Base-by-base conservation (phyloP, 345 rosid species). In the Carallia pectinifolia region DNA sequence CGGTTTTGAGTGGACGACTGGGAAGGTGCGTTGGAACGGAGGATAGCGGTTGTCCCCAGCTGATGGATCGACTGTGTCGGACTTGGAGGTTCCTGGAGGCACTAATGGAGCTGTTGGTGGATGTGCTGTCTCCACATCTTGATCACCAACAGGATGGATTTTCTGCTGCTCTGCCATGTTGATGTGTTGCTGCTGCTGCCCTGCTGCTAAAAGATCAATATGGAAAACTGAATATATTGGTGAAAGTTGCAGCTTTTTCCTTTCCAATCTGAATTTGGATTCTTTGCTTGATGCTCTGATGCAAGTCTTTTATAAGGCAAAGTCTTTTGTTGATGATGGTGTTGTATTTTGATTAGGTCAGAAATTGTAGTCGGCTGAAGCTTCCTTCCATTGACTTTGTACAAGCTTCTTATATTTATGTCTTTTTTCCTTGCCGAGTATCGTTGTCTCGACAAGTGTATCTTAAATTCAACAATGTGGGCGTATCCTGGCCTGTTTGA, bases 21-120 rank as follows among this genome's bases (percentile, higher is more conserved):
- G 89, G 39, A 77, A 5, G 16, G 80, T 77, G 7, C 87, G 82
- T 4, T 9, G 76, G 58, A 74, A 73, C 5, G 81, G 71, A 3
- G 88, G 87, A 33, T 75, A 62, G 10, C 62, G 53, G 53, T 23
- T 23, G 23, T 53, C 39, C 6, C 19, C 53, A 18, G 56, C 58
- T 9, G 62, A 58, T 15, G 78, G 81, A 58, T 68, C 67, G 29
- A 71, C 73, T n/a, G 64, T 4, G n/a, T 93, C 93, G 19, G 98
- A 90, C 62, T 76, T 83, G 0, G 82, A 62, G 5, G 88, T 19
- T 64, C 77, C 79, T 13, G 34, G 76, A 19, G 96, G 83, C 48
- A 91, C 81, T 27, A 88, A 72, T 0, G 94, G 94, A 48, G 64
- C 91, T 0, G 86, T 85, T 4, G 90, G 82, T 13, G 74, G 48